phyloP scores from a whole-genome alignment of 306 rosid species.

The Casuarina cunninghamiana region DNA sequence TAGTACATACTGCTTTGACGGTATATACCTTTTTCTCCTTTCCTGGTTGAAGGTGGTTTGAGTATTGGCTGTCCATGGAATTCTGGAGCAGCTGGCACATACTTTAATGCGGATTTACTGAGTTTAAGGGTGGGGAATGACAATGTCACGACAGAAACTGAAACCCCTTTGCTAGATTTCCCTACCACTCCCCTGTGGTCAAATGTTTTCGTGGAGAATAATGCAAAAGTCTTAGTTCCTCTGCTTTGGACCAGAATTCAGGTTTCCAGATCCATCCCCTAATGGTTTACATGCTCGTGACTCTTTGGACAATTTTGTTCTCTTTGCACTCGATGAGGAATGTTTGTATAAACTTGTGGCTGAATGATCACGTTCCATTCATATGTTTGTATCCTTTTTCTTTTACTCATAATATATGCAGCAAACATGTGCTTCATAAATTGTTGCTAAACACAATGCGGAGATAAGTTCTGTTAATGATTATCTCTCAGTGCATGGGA shows the following conservation, averaged over 20 bases:
- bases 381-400: background rate
- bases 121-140: conserved; percentile 93
- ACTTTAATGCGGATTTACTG: conserved; percentile 82
- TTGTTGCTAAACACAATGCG: background rate
- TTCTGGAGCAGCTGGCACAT: conserved; percentile 98
- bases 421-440: background rate
- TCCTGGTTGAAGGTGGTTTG: conserved; percentile 67
- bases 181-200: conserved; percentile 89
- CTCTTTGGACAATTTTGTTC: background rate
- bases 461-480: background rate
- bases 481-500: background rate
- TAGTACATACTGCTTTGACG: conserved; percentile 19
- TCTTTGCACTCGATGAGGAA: background rate
- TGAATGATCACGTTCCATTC: conserved; percentile 1
- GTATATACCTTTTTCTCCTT: conserved; percentile 26
- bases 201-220: conserved; percentile 95
- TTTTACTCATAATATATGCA: background rate
- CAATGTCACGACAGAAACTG: conserved; percentile 92
- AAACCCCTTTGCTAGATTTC: conserved; percentile 97
- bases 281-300: background rate
- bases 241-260: conserved; percentile 98
- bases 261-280: conserved; percentile 44
- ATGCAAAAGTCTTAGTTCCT: conserved; percentile 95
- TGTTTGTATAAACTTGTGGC: background rate
- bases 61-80: conserved; percentile 92